phyloP scores from a whole-genome alignment of 2,329 filamentous ascomycete genomes.

The Microdochium nivale region DNA sequence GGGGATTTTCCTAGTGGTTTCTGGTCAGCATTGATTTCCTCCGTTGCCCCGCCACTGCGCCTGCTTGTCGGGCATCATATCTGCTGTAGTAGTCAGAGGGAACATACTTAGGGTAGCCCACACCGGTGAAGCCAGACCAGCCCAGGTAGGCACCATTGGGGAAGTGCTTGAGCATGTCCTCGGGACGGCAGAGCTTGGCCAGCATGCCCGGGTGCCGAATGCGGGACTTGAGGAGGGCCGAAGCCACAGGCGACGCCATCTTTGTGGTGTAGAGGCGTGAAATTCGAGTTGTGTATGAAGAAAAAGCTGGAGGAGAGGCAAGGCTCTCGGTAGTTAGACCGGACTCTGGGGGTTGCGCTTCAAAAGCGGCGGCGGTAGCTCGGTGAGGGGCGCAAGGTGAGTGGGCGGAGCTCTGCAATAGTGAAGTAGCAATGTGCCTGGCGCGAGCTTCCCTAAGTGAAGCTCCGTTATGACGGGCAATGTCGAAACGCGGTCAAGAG shows the following conservation, averaged over 20 bases:
- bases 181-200: slow-evolving; percentile 68
- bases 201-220: slow-evolving; percentile 69
- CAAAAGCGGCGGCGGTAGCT: neutral
- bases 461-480: slow-evolving; percentile 5
- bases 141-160: slow-evolving; percentile 81
- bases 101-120: slow-evolving; percentile 76
- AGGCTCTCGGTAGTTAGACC: neutral
- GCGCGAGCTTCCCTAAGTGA: slow-evolving; percentile 6
- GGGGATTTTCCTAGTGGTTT: slow-evolving; percentile 63
- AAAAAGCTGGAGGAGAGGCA: neutral
- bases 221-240: slow-evolving; percentile 67
- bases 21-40: slow-evolving; percentile 8
- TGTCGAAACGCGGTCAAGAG: slow-evolving; percentile 6
- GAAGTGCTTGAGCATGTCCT: slow-evolving; percentile 74
- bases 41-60: slow-evolving; percentile 7
- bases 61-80: neutral
- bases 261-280: neutral
- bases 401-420: neutral
- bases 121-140: slow-evolving; percentile 87
- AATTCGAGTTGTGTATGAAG: neutral
- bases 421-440: neutral
- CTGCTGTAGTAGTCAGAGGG: neutral
- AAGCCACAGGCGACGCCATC: slow-evolving; percentile 49
- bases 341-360: neutral
- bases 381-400: neutral